A percentile compares a stretch with the other conserved stretches of the same genome.
Conservation (phyloP, 371 early-diverging fungal genomes). For the Nematocida major region DNA sequence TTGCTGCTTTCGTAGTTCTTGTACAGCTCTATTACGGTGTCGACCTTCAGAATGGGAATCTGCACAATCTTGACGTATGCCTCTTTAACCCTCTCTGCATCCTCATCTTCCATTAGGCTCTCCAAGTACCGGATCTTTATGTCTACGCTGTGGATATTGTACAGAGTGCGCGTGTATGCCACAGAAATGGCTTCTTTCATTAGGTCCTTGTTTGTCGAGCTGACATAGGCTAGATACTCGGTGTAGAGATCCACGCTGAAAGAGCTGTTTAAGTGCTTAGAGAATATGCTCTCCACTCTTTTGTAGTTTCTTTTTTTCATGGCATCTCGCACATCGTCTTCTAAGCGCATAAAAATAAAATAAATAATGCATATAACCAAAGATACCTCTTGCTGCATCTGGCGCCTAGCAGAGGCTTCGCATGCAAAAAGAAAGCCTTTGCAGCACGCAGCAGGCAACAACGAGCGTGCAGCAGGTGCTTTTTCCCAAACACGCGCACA, state of each 20-base stretch:
- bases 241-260: conserved; percentile 49
- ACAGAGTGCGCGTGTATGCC: conserved; percentile 46
- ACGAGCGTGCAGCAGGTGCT: neutral
- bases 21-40: conserved; percentile 51
- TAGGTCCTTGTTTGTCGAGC: conserved; percentile 29
- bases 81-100: conserved; percentile 52
- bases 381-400: neutral
- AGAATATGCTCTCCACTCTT: conserved; percentile 53
- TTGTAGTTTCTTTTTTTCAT: conserved; percentile 42
- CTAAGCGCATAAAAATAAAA: conserved; percentile 2
- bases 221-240: conserved; percentile 52
- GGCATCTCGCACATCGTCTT: neutral
- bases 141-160: conserved; percentile 40
- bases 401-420: neutral
- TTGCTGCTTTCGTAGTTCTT: conserved; percentile 52
- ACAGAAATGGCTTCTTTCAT: conserved; percentile 49
- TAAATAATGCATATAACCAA: neutral
- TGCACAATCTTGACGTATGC: conserved; percentile 43
- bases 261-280: conserved; percentile 43
- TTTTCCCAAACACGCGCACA: too few relatives aligned
- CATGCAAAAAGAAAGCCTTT: neutral
- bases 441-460: neutral
- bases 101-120: conserved; percentile 42
- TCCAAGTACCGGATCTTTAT: conserved; percentile 50
- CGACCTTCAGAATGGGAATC: conserved; percentile 45